Conservation (phyloP, 768 basidiomycete genomes). For the Dioszegia crocea region DNA sequence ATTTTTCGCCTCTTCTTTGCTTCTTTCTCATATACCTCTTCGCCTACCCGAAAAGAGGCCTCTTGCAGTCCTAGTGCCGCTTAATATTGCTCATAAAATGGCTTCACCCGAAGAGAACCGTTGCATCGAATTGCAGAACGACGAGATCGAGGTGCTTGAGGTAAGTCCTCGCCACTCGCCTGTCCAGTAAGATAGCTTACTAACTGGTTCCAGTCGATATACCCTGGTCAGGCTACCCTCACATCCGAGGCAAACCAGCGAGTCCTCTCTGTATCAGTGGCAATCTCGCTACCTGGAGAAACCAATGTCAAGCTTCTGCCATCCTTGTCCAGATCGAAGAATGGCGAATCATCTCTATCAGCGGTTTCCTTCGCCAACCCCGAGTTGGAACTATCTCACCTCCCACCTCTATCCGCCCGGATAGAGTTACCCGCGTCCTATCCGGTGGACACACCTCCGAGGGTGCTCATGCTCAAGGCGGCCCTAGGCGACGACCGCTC, state of each 20-base stretch:
- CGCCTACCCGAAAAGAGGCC: too few relatives aligned
- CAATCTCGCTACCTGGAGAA: constrained; percentile 19
- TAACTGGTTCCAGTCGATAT: constrained; percentile 32
- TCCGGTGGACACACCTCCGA: constrained; percentile 18
- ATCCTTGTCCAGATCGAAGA: constrained; percentile 1
- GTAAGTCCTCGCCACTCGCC: constrained; percentile 11
- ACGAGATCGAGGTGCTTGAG: constrained; percentile 41
- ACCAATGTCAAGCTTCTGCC: constrained; percentile 3
- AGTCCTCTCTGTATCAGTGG: constrained; percentile 22
- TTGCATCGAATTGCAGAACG: constrained; percentile 28
- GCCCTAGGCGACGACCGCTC: constrained; percentile 5
- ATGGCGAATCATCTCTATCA: background rate
- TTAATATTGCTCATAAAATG: background rate
- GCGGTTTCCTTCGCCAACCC: constrained; percentile 3
- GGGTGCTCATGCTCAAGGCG: constrained; percentile 16
- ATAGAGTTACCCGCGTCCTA: constrained; percentile 28
- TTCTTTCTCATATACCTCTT: too few relatives aligned
- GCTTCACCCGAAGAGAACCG: background rate
- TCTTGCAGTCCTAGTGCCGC: too few relatives aligned
- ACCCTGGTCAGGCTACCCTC: constrained; percentile 12
- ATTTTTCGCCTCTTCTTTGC: too few relatives aligned
- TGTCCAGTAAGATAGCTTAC: background rate
- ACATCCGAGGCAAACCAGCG: background rate
- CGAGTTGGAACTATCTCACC: constrained; percentile 23
- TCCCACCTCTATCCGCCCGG: constrained; percentile 22